phyloP scores from a whole-genome alignment of 2,329 filamentous ascomycete species.

The Dactylellina haptotyla region DNA sequence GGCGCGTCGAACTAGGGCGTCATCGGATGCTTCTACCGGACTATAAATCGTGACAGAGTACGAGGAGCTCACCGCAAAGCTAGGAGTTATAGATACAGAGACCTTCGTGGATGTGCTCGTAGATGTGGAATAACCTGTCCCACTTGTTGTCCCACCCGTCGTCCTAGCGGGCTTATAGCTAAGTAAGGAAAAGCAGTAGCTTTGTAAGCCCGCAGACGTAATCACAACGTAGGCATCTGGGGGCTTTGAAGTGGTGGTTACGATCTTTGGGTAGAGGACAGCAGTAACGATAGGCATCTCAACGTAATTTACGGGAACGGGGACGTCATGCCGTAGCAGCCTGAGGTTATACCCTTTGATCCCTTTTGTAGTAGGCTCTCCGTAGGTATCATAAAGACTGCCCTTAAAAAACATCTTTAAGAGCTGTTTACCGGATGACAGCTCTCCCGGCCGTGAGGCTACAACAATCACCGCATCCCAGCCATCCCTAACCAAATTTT shows the following conservation, averaged over 20 bases:
- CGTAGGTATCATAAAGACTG: background rate
- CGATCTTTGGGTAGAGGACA: background rate
- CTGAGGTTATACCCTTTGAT: background rate
- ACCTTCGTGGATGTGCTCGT: background rate
- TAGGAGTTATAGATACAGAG: background rate
- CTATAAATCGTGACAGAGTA: background rate
- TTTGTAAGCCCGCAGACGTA: background rate
- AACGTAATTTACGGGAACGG: background rate
- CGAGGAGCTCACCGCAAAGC: background rate
- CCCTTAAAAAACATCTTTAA: background rate
- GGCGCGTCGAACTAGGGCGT: background rate
- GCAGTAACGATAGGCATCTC: background rate
- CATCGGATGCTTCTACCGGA: background rate
- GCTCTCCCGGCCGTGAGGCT: too few relatives aligned
- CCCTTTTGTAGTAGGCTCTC: background rate
- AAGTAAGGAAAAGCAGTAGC: background rate
- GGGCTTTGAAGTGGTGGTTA: background rate
- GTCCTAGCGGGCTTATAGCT: background rate
- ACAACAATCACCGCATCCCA: background rate
- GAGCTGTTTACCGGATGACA: background rate
- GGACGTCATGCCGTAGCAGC: background rate
- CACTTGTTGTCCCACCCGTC: background rate
- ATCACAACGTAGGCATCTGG: background rate
- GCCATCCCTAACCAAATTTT: background rate
- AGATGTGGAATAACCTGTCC: background rate